A percentile compares a stretch with the other conserved stretches of the same genome.
phyloP scores from a whole-genome alignment of 2,329 filamentous ascomycete genomes.

The Zymoseptoria ardabiliae region DNA sequence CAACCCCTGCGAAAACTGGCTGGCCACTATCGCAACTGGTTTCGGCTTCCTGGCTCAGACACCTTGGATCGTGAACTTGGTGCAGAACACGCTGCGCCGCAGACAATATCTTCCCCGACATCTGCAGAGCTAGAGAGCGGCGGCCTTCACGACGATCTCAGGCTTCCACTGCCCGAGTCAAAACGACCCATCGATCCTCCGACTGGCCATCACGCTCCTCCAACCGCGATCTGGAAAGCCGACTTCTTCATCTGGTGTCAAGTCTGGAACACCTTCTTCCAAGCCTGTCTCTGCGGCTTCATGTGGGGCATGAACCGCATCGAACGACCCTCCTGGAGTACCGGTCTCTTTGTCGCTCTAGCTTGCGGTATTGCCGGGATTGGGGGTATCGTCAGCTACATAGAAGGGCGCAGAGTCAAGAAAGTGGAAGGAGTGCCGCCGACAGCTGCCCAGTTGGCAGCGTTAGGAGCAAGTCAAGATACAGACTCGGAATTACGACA shows the following conservation, averaged over 20 bases:
- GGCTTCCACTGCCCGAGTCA: slow-evolving; percentile 55
- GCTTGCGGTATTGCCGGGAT: slow-evolving; percentile 62
- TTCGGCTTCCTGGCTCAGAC: slow-evolving; percentile 61
- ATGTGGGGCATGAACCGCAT: slow-evolving; percentile 61
- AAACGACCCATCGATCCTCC: slow-evolving; percentile 60
- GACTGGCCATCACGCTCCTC: slow-evolving; percentile 62
- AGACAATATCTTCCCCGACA: background rate
- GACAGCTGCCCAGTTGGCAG: slow-evolving; percentile 1
- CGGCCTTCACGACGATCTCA: slow-evolving; percentile 29
- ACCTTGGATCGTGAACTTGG: slow-evolving; percentile 37
- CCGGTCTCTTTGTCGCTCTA: slow-evolving; percentile 68
- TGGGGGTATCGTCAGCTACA: slow-evolving; percentile 62
- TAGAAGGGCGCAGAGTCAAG: slow-evolving; percentile 64
- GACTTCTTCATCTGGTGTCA: slow-evolving; percentile 75
- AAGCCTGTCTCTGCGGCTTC: slow-evolving; percentile 63
- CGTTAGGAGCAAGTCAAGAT: slow-evolving; percentile 1
- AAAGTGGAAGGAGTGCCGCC: slow-evolving; percentile 57
- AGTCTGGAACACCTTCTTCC: slow-evolving; percentile 70
- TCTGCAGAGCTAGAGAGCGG: slow-evolving; percentile 14
- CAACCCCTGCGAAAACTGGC: slow-evolving; percentile 60
- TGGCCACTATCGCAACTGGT: slow-evolving; percentile 69
- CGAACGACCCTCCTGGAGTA: slow-evolving; percentile 69
- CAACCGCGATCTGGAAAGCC: slow-evolving; percentile 66
- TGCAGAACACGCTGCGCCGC: background rate
- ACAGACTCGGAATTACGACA: background rate